Base-by-base conservation (phyloP, 371 early-diverging fungal genomes). In the Mucor mucedo region DNA sequence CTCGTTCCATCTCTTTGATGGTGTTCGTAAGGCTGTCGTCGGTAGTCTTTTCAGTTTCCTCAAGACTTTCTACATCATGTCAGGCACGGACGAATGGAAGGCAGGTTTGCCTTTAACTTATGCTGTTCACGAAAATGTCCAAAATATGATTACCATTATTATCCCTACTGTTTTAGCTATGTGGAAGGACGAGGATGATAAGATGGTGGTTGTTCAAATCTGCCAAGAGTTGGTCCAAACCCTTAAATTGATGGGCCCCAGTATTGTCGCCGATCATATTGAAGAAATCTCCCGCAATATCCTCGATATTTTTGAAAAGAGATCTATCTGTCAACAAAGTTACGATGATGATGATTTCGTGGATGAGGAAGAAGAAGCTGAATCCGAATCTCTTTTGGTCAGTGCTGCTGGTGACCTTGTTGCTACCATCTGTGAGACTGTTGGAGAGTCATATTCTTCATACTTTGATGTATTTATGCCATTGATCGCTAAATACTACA, bases 281-380 rank as follows among this genome's bases (percentile, higher is more conserved):
- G 81, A 89, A 41, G 77, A 79, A 14, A 78, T 93, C 49, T 81
- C 87, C 2, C 82, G 78, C 40, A 72, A 82, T 40, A 45, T 93
- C 42, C 74, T 91, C 8, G 76, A 85, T 52, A 84, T 95, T 11
- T 88, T 95, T 56, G 87, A 93, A 58, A 89, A 91, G 77, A 87
- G 89, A 70, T 90, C 94, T 7, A 71, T 85, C 29, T 95, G 95
- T 62, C 96, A 96, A 72, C 91, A 92, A 65, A 84, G 73, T 11
- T 86, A 85, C 33, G 93, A 87, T 27, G 91, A 92, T 38, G 89
- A 91, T 28, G 89, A 84, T 7, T 78, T 84, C 35, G 68, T 83
- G 53, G 95, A 93, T 55, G 94, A 94, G 52, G 84, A 90, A 66
- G 94, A 94, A 53, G 84, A 90, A 66, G 91, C 93, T 2, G 95